These are phyloP conservation scores for Colletotrichum sansevieriae DNA, from an alignment of 2,329 filamentous ascomycete species.

Conservation along the genomic window DNA sequence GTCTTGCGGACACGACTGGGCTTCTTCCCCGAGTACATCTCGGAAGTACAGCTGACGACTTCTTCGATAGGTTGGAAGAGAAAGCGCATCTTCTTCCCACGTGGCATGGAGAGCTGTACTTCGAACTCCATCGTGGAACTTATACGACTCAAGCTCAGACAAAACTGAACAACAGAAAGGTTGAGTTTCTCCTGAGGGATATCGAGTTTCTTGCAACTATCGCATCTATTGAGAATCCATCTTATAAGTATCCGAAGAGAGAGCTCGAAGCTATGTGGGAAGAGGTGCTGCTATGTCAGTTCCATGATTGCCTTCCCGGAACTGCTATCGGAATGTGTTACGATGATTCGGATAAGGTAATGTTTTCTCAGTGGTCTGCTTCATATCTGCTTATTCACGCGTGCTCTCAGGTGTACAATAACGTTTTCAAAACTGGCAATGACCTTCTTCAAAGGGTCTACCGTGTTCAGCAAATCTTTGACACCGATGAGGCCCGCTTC, in stretches of 20 bases:
- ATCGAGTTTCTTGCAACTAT: slow-evolving; percentile 74
- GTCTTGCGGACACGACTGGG: slow-evolving; percentile 70
- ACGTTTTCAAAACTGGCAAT: neutral
- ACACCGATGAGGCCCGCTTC: slow-evolving; percentile 59
- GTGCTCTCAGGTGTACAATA: slow-evolving; percentile 5
- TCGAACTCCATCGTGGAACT: slow-evolving; percentile 76
- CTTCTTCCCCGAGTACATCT: slow-evolving; percentile 72
- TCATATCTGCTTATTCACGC: neutral
- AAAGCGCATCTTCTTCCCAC: slow-evolving; percentile 72
- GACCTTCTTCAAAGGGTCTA: slow-evolving; percentile 5
- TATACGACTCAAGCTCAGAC: slow-evolving; percentile 79
- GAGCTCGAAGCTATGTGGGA: slow-evolving; percentile 78
- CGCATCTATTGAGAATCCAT: slow-evolving; percentile 65
- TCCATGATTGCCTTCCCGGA: slow-evolving; percentile 77
- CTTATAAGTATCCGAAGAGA: slow-evolving; percentile 75
- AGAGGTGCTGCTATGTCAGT: slow-evolving; percentile 74
- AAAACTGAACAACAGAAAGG: slow-evolving; percentile 74
- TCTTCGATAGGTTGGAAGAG: slow-evolving; percentile 72
- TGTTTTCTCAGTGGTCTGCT: slow-evolving; percentile 7
- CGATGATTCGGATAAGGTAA: slow-evolving; percentile 71
- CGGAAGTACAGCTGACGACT: slow-evolving; percentile 75
- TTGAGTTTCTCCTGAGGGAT: slow-evolving; percentile 74
- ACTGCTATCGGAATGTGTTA: slow-evolving; percentile 79
- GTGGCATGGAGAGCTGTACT: slow-evolving; percentile 79
- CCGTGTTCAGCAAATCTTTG: neutral